These are phyloP conservation scores for Crassisporium funariophilum DNA, from an alignment of 768 basidiomycete genomes.

Conservation along the genomic window DNA sequence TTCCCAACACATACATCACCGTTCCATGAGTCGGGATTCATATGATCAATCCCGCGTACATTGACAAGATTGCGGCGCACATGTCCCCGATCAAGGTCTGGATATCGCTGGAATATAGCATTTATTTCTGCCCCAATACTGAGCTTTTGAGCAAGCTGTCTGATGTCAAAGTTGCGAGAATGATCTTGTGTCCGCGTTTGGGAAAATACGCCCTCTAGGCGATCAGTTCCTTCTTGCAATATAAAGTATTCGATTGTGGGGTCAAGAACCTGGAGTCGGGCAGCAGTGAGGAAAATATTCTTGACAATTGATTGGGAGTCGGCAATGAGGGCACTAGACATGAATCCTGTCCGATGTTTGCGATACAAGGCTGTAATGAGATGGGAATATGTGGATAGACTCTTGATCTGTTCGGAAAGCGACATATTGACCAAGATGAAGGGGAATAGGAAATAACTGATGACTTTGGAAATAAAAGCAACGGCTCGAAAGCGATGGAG, in stretches of 20 bases:
- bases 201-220: slow-evolving; percentile 30
- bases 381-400: slow-evolving; percentile 30
- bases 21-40: slow-evolving; percentile 24
- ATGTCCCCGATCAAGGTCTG: slow-evolving; percentile 16
- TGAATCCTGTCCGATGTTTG: slow-evolving; percentile 14
- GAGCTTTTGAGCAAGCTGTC: slow-evolving; percentile 19
- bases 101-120: slow-evolving; percentile 13
- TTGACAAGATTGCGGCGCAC: slow-evolving; percentile 7
- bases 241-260: slow-evolving; percentile 26
- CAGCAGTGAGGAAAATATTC: slow-evolving; percentile 32
- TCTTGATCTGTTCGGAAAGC: slow-evolving; percentile 27
- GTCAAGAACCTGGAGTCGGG: slow-evolving; percentile 27
- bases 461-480: slow-evolving; percentile 12
- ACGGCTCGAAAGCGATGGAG: slow-evolving; percentile 8
- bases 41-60: slow-evolving; percentile 18
- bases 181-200: slow-evolving; percentile 16
- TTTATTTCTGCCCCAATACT: slow-evolving; percentile 18
- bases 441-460: slow-evolving; percentile 19
- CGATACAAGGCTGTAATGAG: slow-evolving; percentile 15
- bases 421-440: slow-evolving; percentile 26
- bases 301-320: slow-evolving; percentile 39
- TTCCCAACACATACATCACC: slow-evolving; percentile 18
- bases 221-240: slow-evolving; percentile 33
- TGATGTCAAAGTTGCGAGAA: slow-evolving; percentile 15
- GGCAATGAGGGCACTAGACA: slow-evolving; percentile 24